Percentiles rank a stretch among this genome's conserved stretches.
phyloP scores from a whole-genome alignment of 192 early-diverging fungal species.

The Coemansia sp. region DNA sequence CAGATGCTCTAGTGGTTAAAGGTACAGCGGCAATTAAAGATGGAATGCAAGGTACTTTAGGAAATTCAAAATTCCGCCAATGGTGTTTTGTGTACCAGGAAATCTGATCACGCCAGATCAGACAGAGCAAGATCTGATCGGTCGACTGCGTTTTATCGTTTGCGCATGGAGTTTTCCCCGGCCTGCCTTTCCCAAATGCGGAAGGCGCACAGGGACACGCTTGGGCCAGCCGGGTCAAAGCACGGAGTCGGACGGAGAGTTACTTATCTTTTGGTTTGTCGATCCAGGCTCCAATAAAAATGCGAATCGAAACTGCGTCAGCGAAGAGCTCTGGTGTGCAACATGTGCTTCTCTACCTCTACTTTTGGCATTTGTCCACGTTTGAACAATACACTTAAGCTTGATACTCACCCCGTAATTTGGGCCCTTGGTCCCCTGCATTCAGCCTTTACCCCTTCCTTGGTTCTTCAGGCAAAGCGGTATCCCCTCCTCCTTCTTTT shows the following conservation, averaged over 20 bases:
- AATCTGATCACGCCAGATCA: not conserved
- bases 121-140: not conserved
- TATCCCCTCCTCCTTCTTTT: not conserved
- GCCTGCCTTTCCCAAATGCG: not conserved
- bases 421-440: conserved; percentile 5
- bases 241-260: not conserved
- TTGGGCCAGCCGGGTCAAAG: not conserved
- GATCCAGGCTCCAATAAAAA: not conserved
- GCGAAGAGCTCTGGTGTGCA: not conserved
- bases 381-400: not conserved
- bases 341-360: not conserved
- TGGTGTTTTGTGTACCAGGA: no score
- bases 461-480: not conserved
- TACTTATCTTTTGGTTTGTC: not conserved
- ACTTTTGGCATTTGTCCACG: not conserved
- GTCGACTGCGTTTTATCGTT: no score
- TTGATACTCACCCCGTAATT: not conserved
- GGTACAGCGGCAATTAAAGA: not conserved
- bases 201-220: not conserved
- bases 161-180: no score
- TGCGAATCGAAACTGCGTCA: not conserved
- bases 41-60: not conserved
- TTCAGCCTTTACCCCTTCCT: not conserved
- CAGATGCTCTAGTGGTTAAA: not conserved
- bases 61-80: no score